These are phyloP conservation scores for Diplogelasinospora grovesii DNA, from an alignment of 495 filamentous ascomycete genomes.

Conservation along the genomic window DNA sequence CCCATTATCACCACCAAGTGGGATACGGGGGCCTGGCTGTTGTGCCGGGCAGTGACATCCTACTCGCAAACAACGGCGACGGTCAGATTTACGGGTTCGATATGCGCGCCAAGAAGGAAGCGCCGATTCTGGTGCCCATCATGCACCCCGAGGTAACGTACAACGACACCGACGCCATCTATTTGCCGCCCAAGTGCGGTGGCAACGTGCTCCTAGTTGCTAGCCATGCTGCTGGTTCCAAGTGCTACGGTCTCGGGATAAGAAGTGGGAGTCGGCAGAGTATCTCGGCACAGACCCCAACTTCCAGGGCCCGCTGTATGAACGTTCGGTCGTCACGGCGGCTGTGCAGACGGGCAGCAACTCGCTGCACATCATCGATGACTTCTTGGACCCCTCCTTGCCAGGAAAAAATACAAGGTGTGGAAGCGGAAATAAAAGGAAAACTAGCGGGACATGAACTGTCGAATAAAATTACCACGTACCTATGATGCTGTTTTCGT, in stretches of 20 bases:
- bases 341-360: conserved; percentile 24
- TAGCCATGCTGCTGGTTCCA: conserved; percentile 18
- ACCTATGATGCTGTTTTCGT: no score
- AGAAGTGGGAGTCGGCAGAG: conserved; percentile 29
- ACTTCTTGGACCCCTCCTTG: no score
- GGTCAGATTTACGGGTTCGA: conserved; percentile 28
- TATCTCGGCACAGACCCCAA: conserved; percentile 26
- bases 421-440: no score
- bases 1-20: conserved; percentile 10
- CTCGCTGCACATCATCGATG: conserved; percentile 18
- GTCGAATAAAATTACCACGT: no score
- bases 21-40: conserved; percentile 27
- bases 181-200: conserved; percentile 28
- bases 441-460: no score
- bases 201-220: conserved; percentile 28
- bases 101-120: conserved; percentile 15
- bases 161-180: conserved; percentile 25
- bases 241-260: conserved; percentile 29
- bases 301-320: conserved; percentile 9
- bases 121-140: conserved; percentile 18
- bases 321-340: conserved; percentile 13
- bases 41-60: conserved; percentile 14
- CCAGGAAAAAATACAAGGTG: no score
- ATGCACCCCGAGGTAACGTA: conserved; percentile 8
- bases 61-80: conserved; percentile 23